These are phyloP conservation scores for Selaginella tamariscina DNA, from an alignment of 75 land plant species.

Conservation along the genomic window DNA sequence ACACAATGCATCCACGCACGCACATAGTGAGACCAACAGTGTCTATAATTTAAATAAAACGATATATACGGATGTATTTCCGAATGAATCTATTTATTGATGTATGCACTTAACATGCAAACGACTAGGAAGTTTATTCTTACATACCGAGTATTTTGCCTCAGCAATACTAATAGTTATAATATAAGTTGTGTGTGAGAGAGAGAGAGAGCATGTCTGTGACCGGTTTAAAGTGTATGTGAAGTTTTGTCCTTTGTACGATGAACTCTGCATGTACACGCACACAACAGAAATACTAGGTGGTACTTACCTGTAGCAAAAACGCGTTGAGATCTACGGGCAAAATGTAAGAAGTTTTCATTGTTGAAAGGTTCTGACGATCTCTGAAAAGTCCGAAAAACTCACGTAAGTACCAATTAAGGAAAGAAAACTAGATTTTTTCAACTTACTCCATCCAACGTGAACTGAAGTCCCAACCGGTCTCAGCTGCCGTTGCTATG, in stretches of 20 bases:
- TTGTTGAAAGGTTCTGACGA: constrained; percentile 47
- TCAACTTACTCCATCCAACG: constrained; percentile 85
- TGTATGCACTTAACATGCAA: neutral
- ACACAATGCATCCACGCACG: neutral
- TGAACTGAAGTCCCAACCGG: constrained; percentile 97
- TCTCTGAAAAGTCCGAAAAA: too few relatives aligned
- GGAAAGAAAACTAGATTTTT: neutral
- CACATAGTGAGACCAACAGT: too few relatives aligned
- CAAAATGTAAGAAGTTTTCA: constrained; percentile 57
- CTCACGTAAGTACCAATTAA: too few relatives aligned
- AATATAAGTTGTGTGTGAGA: too few relatives aligned
- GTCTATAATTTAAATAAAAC: too few relatives aligned
- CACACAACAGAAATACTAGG: neutral
- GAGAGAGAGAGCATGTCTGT: too few relatives aligned
- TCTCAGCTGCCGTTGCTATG: constrained; percentile 82
- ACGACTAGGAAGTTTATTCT: neutral
- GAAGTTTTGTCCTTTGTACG: too few relatives aligned
- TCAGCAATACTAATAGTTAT: too few relatives aligned
- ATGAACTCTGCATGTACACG: too few relatives aligned
- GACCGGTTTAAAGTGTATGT: too few relatives aligned
- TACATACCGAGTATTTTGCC: neutral
- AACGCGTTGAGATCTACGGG: constrained; percentile 81
- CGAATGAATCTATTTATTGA: too few relatives aligned
- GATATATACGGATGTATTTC: too few relatives aligned
- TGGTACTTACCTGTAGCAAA: constrained; percentile 43